phyloP scores from a whole-genome alignment of 192 early-diverging fungal genomes.

The Funneliformis geosporum region DNA sequence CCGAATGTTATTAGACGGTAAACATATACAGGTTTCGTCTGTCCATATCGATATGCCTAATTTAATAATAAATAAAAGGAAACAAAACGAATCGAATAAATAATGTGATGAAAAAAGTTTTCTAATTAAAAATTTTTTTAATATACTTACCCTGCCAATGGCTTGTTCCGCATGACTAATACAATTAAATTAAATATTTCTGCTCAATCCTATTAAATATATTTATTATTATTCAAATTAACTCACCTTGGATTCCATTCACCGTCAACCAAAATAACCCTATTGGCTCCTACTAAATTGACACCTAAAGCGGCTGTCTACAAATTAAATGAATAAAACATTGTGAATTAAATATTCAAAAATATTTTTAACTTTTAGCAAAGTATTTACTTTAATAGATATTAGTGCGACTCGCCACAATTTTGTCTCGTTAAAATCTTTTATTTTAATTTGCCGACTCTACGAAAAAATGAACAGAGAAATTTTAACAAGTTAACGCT shows the following conservation, averaged over 20 bases:
- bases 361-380: neutral
- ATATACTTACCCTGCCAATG: conserved; percentile 54
- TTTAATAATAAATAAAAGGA: neutral
- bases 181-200: too few relatives aligned
- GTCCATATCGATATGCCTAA: conserved; percentile 66
- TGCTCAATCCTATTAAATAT: too few relatives aligned
- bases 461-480: conserved; percentile 36
- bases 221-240: neutral
- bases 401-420: conserved; percentile 19
- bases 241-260: conserved; percentile 77
- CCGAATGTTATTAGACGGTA: conserved; percentile 63
- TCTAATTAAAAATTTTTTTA: too few relatives aligned
- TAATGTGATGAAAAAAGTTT: too few relatives aligned
- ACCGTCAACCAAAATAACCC: conserved; percentile 71
- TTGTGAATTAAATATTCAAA: neutral
- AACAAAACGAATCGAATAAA: neutral
- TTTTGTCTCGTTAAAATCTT: neutral
- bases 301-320: conserved; percentile 10
- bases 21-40: conserved; percentile 66
- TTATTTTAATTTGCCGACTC: neutral
- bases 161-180: conserved; percentile 68
- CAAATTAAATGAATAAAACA: conserved; percentile 33
- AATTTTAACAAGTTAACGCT: conserved; percentile 16
- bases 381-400: neutral
- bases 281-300: conserved; percentile 70